Evolutionary conservation across 2,329 filamentous ascomycete genomes (phyloP).

Genomic region (Aspergillus cejpii): DNA sequence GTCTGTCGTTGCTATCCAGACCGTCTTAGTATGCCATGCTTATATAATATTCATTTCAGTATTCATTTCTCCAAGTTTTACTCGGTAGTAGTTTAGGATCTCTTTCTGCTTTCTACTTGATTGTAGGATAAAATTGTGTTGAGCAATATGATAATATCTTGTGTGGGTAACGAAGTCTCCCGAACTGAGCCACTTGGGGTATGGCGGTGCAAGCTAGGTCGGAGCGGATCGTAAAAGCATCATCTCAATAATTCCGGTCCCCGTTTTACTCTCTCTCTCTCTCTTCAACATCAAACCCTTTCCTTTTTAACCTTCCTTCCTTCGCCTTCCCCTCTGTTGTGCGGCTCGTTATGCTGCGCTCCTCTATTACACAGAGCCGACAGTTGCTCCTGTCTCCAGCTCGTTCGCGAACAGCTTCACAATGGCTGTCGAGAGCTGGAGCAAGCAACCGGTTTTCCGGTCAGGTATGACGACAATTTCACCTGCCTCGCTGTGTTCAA

Average conservation of each 20-base stretch:
- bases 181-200: slow-evolving; percentile 22
- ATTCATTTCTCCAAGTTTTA: not conserved
- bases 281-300: slow-evolving; percentile 26
- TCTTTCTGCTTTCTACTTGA: too few relatives aligned
- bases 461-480: slow-evolving; percentile 33
- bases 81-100: too few relatives aligned
- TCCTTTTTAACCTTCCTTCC: slow-evolving; percentile 19
- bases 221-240: slow-evolving; percentile 38
- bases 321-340: slow-evolving; percentile 29
- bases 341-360: slow-evolving; percentile 52
- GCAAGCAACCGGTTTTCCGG: slow-evolving; percentile 35
- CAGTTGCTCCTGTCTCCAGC: slow-evolving; percentile 36
- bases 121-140: too few relatives aligned
- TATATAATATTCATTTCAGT: slow-evolving; percentile 27
- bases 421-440: slow-evolving; percentile 41
- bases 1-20: slow-evolving; percentile 13
- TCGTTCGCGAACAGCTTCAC: slow-evolving; percentile 33
- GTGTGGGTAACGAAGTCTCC: too few relatives aligned
- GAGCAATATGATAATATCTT: too few relatives aligned
- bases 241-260: slow-evolving; percentile 28
- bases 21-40: slow-evolving; percentile 29
- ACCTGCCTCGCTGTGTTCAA: slow-evolving; percentile 21
- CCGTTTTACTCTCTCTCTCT: slow-evolving; percentile 28
- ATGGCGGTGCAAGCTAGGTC: slow-evolving; percentile 27
- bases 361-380: slow-evolving; percentile 46